Conservation (phyloP, 768 basidiomycete species). For the Boletus rubroflammeus region DNA sequence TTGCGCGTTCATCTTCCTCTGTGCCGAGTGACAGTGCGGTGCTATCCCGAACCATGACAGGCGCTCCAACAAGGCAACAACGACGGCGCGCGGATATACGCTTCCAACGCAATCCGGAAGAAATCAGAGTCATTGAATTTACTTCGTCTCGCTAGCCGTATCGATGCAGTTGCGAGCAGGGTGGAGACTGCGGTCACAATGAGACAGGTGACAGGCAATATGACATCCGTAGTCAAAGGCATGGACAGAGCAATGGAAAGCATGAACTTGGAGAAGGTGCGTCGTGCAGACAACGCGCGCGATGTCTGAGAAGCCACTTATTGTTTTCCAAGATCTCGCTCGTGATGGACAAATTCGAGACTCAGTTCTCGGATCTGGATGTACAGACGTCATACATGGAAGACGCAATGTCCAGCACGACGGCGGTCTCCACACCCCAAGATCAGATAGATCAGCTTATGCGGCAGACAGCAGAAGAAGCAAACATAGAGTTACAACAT, state of each 20-base stretch:
- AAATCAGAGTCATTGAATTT: slow-evolving; percentile 93
- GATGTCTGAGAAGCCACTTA: background rate
- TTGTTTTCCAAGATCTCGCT: slow-evolving; percentile 71
- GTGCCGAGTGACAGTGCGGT: background rate
- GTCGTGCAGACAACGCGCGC: slow-evolving; percentile 21
- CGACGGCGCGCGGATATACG: slow-evolving; percentile 97
- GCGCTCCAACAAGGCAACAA: slow-evolving; percentile 95
- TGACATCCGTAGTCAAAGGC: slow-evolving; percentile 93
- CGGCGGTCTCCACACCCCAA: slow-evolving; percentile 90
- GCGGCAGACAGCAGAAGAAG: slow-evolving; percentile 94
- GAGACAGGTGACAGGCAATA: slow-evolving; percentile 92
- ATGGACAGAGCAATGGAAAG: slow-evolving; percentile 99
- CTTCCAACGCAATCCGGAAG: slow-evolving; percentile 97
- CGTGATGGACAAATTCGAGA: slow-evolving; percentile 99
- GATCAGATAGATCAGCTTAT: slow-evolving; percentile 94
- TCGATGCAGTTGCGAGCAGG: slow-evolving; percentile 94
- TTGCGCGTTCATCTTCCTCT: background rate
- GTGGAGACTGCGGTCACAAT: slow-evolving; percentile 99
- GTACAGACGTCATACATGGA: slow-evolving; percentile 99
- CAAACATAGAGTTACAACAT: slow-evolving; percentile 91
- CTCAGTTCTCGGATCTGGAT: slow-evolving; percentile 94
- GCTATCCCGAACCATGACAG: slow-evolving; percentile 38
- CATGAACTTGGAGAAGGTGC: slow-evolving; percentile 96
- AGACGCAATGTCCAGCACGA: slow-evolving; percentile 90
- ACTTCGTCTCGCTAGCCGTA: slow-evolving; percentile 81